These are phyloP conservation scores for Allomyces arbusculus DNA, from an alignment of 192 early-diverging fungal genomes.

Conservation along the genomic window DNA sequence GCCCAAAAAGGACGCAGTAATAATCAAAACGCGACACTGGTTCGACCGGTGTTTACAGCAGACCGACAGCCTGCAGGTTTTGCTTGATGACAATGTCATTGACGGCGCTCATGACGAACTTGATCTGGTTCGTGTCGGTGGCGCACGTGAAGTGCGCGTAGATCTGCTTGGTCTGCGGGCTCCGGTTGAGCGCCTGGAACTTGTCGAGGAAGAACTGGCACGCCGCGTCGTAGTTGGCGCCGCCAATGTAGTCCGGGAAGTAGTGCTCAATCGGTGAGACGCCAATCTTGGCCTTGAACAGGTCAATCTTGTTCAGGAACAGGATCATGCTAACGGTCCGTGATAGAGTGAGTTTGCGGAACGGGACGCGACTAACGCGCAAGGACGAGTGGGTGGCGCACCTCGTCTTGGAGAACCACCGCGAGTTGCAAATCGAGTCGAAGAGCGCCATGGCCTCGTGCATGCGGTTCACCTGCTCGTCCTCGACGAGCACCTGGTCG, in stretches of 20 bases:
- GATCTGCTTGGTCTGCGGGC: slow-evolving; percentile 44
- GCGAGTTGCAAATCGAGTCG: slow-evolving; percentile 91
- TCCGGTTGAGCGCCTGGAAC: slow-evolving; percentile 60
- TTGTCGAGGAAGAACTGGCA: slow-evolving; percentile 61
- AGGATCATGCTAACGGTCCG: slow-evolving; percentile 57
- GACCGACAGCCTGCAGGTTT: slow-evolving; percentile 55
- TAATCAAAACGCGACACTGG: not conserved
- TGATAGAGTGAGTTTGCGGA: no score
- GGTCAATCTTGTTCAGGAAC: slow-evolving; percentile 97
- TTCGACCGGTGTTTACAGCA: slow-evolving; percentile 24
- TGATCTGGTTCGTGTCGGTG: slow-evolving; percentile 68
- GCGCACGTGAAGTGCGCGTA: slow-evolving; percentile 78
- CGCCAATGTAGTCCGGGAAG: slow-evolving; percentile 65
- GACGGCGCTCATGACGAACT: slow-evolving; percentile 73
- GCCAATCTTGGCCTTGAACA: slow-evolving; percentile 77
- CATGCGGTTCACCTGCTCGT: slow-evolving; percentile 91
- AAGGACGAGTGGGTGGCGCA: no score
- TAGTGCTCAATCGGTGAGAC: slow-evolving; percentile 62
- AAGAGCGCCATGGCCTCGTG: slow-evolving; percentile 90
- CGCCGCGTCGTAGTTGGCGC: slow-evolving; percentile 39
- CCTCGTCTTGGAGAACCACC: slow-evolving; percentile 82
- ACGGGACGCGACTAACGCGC: no score
- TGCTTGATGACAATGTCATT: slow-evolving; percentile 74
- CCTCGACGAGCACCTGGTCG: slow-evolving; percentile 87
- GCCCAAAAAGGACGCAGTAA: not conserved